phyloP scores from a whole-genome alignment of 164 flowering plant species.

The Cinnamomum micranthum region DNA sequence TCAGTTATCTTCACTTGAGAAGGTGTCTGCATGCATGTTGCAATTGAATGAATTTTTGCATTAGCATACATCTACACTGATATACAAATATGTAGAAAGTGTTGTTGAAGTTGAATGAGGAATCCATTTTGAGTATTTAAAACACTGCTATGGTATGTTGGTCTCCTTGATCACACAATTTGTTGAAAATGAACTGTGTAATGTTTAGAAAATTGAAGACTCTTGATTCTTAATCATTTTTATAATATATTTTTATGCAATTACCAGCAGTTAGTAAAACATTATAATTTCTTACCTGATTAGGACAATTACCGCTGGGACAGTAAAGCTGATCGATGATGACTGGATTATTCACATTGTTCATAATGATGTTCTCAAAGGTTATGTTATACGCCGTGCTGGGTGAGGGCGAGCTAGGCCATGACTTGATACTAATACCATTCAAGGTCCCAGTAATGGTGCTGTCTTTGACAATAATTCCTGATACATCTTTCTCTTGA shows the following conservation, averaged over 20 bases:
- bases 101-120: too few relatives aligned
- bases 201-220: too few relatives aligned
- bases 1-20: conserved; percentile 46
- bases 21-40: conserved; percentile 41
- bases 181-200: too few relatives aligned
- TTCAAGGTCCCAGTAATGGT: conserved; percentile 43
- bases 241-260: too few relatives aligned
- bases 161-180: too few relatives aligned
- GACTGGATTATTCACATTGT: conserved; percentile 58
- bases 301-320: conserved; percentile 22
- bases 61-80: too few relatives aligned
- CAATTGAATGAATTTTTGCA: too few relatives aligned
- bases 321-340: conserved; percentile 60
- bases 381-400: conserved; percentile 49
- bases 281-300: background rate
- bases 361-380: conserved; percentile 51
- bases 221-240: too few relatives aligned
- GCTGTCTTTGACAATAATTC: conserved; percentile 43
- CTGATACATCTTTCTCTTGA: conserved; percentile 46
- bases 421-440: conserved; percentile 73
- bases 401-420: conserved; percentile 49
- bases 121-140: too few relatives aligned
- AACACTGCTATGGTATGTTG: too few relatives aligned
- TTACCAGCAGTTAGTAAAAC: too few relatives aligned
- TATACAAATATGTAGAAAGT: too few relatives aligned